Evolutionary conservation across 129 eudicot species (phyloP).

Genomic region (Lonicera japonica): DNA sequence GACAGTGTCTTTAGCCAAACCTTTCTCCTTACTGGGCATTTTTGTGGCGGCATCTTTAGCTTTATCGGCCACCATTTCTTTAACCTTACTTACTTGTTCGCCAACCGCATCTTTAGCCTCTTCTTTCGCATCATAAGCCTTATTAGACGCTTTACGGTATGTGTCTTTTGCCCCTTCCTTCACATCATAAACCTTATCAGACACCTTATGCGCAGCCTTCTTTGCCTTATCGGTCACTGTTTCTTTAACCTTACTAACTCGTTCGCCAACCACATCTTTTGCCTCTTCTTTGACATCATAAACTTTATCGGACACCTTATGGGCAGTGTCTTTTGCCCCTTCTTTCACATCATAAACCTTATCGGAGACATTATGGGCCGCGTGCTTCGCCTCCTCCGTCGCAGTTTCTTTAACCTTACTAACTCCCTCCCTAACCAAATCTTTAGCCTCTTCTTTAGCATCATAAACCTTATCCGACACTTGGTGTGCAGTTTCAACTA

Average conservation of each 20-base stretch:
- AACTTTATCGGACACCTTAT: slow-evolving; percentile 18
- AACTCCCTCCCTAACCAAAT: background rate
- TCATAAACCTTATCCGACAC: background rate
- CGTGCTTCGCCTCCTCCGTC: background rate
- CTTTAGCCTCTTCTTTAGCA: slow-evolving; percentile 19
- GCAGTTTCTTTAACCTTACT: slow-evolving; percentile 3
- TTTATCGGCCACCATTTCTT: background rate
- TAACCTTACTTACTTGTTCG: slow-evolving; percentile 7
- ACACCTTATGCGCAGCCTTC: slow-evolving; percentile 10
- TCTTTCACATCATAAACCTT: slow-evolving; percentile 20
- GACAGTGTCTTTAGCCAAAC: background rate
- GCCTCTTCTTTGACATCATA: slow-evolving; percentile 16
- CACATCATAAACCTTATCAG: slow-evolving; percentile 12
- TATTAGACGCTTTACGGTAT: too few relatives aligned
- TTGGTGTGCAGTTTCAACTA: slow-evolving; percentile 9
- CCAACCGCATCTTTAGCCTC: background rate
- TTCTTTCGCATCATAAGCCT: too few relatives aligned
- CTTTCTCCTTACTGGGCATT: background rate
- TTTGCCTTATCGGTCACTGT: background rate
- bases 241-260: slow-evolving; percentile 2
- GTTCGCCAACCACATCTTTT: slow-evolving; percentile 13
- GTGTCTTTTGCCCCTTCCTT: slow-evolving; percentile 22
- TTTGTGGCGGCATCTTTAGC: background rate
- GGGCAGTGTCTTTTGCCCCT: slow-evolving; percentile 4
- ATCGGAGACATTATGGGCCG: slow-evolving; percentile 5